A percentile compares a stretch with the other conserved stretches of the same genome.
Evolutionary conservation across 1,284 basidiomycete species (phyloP).

Genomic region (Earliella scabrosa): DNA sequence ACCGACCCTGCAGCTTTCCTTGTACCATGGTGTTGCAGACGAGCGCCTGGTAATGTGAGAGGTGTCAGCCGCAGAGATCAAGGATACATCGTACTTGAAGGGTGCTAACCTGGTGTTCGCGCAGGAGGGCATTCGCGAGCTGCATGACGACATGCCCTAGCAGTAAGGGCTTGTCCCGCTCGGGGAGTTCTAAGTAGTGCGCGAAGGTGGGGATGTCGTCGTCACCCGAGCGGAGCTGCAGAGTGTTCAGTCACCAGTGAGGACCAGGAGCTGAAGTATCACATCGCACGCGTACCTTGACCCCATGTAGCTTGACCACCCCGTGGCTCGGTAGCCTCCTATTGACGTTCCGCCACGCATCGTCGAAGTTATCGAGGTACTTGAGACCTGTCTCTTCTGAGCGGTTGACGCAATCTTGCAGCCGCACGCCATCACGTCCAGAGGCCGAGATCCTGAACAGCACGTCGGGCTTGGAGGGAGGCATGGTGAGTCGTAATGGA

Average conservation of each 20-base stretch:
- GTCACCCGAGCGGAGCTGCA: neutral
- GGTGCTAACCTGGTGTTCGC: neutral
- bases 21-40: neutral
- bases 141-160: constrained; percentile 1
- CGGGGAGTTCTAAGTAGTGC: neutral
- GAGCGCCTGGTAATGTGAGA: neutral
- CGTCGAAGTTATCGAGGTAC: constrained; percentile 4
- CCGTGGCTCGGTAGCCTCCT: neutral
- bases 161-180: neutral
- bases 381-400: neutral
- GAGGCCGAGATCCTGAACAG: neutral
- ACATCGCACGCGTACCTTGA: neutral
- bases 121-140: neutral
- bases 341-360: neutral
- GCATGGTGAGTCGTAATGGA: neutral
- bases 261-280: neutral
- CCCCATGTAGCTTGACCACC: neutral
- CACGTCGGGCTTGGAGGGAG: neutral
- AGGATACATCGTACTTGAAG: neutral
- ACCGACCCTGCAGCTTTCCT: neutral
- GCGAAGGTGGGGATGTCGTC: neutral
- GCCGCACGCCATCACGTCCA: neutral
- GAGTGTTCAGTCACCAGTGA: neutral
- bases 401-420: neutral
- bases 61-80: neutral